Evolutionary conservation across 768 basidiomycete genomes (phyloP).

Genomic region (Russula sp.): DNA sequence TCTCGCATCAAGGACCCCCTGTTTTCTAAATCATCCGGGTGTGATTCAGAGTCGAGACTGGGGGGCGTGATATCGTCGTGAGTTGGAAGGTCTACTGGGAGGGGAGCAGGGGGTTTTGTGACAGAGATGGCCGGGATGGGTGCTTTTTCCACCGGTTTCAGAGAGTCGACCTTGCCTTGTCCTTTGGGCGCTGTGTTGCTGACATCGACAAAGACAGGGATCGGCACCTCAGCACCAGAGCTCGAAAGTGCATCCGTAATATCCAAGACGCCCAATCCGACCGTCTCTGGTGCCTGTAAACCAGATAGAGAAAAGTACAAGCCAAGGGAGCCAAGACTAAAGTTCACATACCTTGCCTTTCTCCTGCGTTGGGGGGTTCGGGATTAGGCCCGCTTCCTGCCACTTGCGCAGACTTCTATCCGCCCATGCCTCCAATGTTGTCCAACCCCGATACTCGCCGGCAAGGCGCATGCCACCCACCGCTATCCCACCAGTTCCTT

Average conservation of each 20-base stretch:
- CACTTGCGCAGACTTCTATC: constrained; percentile 84
- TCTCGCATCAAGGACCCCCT: constrained; percentile 24
- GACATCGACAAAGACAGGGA: constrained; percentile 49
- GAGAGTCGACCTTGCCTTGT: constrained; percentile 18
- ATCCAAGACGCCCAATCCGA: constrained; percentile 40
- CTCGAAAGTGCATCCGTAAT: constrained; percentile 24
- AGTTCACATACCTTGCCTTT: constrained; percentile 44
- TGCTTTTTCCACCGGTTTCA: constrained; percentile 20
- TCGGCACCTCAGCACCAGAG: constrained; percentile 49
- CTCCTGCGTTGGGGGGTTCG: constrained; percentile 36
- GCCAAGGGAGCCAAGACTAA: neutral
- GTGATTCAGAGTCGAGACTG: constrained; percentile 35
- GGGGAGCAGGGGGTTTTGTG: constrained; percentile 65
- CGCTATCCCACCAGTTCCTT: constrained; percentile 71
- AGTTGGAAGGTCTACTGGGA: constrained; percentile 65
- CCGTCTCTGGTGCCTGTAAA: constrained; percentile 39
- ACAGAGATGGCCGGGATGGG: constrained; percentile 52
- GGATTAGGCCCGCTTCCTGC: constrained; percentile 71
- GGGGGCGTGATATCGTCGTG: constrained; percentile 46
- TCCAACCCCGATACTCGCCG: constrained; percentile 91
- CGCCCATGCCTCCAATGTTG: constrained; percentile 87
- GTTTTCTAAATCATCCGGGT: constrained; percentile 25
- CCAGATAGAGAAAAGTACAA: neutral
- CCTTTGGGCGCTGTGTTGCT: constrained; percentile 14
- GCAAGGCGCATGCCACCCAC: constrained; percentile 61